phyloP scores from a whole-genome alignment of 768 basidiomycete genomes.

The Leccinum incarnatum region DNA sequence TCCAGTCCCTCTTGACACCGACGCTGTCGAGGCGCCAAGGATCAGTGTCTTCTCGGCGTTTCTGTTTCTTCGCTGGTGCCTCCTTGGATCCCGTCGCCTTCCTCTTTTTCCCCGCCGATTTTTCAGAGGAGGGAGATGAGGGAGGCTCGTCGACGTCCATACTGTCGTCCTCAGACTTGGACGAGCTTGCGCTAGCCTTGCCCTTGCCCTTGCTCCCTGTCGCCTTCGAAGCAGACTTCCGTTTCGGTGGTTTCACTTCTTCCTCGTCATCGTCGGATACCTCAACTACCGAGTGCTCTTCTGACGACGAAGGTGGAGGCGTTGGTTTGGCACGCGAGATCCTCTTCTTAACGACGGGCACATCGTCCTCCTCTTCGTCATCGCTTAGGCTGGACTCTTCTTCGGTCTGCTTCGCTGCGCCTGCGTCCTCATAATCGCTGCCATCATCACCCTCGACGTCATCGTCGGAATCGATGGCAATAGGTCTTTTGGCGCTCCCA shows the following conservation, averaged over 20 bases:
- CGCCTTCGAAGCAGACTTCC: slow-evolving; percentile 23
- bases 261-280: slow-evolving; percentile 25
- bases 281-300: slow-evolving; percentile 25
- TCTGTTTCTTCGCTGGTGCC: slow-evolving; percentile 51
- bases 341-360: slow-evolving; percentile 21
- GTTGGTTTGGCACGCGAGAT: slow-evolving; percentile 21
- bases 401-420: slow-evolving; percentile 39
- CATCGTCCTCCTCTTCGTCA: slow-evolving; percentile 18
- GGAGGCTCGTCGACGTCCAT: slow-evolving; percentile 60
- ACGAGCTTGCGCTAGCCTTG: slow-evolving; percentile 26
- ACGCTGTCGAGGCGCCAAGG: slow-evolving; percentile 72
- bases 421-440: slow-evolving; percentile 33
- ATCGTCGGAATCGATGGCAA: slow-evolving; percentile 52
- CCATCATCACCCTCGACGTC: slow-evolving; percentile 36
- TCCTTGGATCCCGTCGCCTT: slow-evolving; percentile 36
- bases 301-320: slow-evolving; percentile 33
- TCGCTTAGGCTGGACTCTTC: slow-evolving; percentile 28
- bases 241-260: slow-evolving; percentile 34
- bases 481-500: slow-evolving; percentile 34
- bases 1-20: slow-evolving; percentile 71
- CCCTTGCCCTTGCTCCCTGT: slow-evolving; percentile 21
- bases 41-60: slow-evolving; percentile 61
- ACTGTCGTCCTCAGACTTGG: slow-evolving; percentile 38
- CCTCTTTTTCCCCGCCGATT: slow-evolving; percentile 43
- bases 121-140: slow-evolving; percentile 33